Percentiles rank a stretch among this genome's conserved stretches.
Evolutionary conservation across 1,139 yeast species (phyloP).

Genomic region (Pichia sp.): DNA sequence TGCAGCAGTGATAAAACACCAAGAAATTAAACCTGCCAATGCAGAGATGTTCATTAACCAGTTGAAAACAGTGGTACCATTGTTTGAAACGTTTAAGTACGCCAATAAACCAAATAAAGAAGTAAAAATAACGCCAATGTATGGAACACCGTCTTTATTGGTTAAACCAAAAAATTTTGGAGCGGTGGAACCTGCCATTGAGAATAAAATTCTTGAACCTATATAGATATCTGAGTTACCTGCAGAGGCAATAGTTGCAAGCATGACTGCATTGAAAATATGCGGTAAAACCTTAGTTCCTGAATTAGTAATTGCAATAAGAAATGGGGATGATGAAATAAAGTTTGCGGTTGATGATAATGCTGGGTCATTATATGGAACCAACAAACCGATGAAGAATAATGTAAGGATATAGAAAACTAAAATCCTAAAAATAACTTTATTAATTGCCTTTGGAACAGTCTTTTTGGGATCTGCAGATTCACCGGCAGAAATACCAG

Average conservation of each 20-base stretch:
- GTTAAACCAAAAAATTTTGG: conserved; percentile 50
- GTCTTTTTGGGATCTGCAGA: conserved; percentile 41
- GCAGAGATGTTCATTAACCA: conserved; percentile 83
- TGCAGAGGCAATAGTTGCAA: conserved; percentile 13
- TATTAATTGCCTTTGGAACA: conserved; percentile 64
- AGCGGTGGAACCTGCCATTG: conserved; percentile 58
- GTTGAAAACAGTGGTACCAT: conserved; percentile 64
- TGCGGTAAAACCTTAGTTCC: conserved; percentile 51
- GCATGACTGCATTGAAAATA: conserved; percentile 42
- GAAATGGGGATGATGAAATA: conserved; percentile 57
- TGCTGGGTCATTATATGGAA: conserved; percentile 31
- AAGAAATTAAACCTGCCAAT: conserved; percentile 66
- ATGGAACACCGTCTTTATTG: conserved; percentile 63
- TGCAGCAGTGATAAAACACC: conserved; percentile 62
- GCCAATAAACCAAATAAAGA: conserved; percentile 60
- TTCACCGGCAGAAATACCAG: conserved; percentile 40
- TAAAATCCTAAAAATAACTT: conserved; percentile 61
- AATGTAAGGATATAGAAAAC: conserved; percentile 47
- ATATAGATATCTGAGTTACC: conserved; percentile 42
- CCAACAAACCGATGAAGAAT: conserved; percentile 39
- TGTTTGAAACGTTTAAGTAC: conserved; percentile 54
- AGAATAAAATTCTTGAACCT: conserved; percentile 42
- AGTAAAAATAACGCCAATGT: conserved; percentile 51
- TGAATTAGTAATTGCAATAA: conserved; percentile 48
- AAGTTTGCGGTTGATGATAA: conserved; percentile 36